Conservation (phyloP, 2,329 filamentous ascomycete species). For the Sporothrix pseudoabietina region DNA sequence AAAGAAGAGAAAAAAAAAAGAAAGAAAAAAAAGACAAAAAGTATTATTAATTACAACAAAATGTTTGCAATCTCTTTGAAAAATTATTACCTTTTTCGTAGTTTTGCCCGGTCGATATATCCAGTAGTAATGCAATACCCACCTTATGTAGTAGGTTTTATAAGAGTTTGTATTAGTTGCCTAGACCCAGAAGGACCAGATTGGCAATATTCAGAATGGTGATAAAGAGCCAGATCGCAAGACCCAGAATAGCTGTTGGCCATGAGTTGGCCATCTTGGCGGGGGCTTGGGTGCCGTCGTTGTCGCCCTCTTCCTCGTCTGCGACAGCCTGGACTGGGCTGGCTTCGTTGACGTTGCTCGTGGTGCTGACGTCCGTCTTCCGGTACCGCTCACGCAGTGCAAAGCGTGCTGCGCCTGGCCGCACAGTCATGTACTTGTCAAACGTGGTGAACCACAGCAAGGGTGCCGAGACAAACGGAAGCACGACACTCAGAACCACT, state of each 20-base stretch:
- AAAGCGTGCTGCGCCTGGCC: constrained; percentile 47
- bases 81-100: background rate
- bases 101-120: background rate
- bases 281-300: background rate
- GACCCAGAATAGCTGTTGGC: constrained; percentile 57
- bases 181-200: constrained; percentile 63
- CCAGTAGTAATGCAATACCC: background rate
- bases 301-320: background rate
- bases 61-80: no score
- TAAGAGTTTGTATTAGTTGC: background rate
- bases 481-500: constrained; percentile 73
- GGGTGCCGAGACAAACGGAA: constrained; percentile 82
- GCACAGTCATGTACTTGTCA: constrained; percentile 76
- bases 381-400: constrained; percentile 33
- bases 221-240: constrained; percentile 72
- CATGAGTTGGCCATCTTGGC: constrained; percentile 73
- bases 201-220: constrained; percentile 77
- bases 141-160: background rate
- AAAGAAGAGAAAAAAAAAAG: no score
- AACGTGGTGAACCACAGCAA: constrained; percentile 84
- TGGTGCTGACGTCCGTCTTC: background rate
- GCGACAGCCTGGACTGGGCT: constrained; percentile 32
- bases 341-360: constrained; percentile 37
- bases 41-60: background rate
- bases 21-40: background rate